Evolutionary conservation across 169 alveolate species (phyloP).

Genomic region (Plasmodium billcollinsi): DNA sequence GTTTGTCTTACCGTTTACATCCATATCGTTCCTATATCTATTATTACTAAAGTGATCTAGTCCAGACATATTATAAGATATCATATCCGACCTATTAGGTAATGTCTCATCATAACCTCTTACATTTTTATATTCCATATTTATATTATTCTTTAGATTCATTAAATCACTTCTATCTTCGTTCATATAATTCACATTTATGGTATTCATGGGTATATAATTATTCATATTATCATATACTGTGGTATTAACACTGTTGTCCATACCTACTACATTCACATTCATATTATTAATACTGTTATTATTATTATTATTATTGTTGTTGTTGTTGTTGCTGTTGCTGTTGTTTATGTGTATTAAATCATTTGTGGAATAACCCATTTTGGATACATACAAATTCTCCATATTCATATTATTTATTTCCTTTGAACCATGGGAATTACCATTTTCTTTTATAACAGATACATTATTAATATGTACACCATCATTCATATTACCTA

Average conservation of each 20-base stretch:
- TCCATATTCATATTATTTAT: background rate
- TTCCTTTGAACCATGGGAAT: background rate
- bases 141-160: background rate
- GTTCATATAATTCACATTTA: background rate
- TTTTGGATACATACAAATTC: too few species aligned
- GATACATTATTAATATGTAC: background rate
- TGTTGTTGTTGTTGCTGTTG: background rate
- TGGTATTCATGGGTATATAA: background rate
- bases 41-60: background rate
- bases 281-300: background rate
- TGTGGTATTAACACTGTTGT: background rate
- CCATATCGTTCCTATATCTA: too few species aligned
- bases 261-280: background rate
- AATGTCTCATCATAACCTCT: background rate
- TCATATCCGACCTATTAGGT: background rate
- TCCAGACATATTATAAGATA: background rate
- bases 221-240: constrained; percentile 1
- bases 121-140: constrained; percentile 5
- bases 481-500: background rate
- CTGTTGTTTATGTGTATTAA: background rate
- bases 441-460: background rate
- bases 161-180: background rate
- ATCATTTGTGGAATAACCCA: background rate
- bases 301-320: background rate
- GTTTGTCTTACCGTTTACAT: too few species aligned